Evolutionary conservation across 805 yeast genomes (phyloP), one percentile per base, ranked within the genome.

Genomic region (Lipomyces yamanashiensis): DNA sequence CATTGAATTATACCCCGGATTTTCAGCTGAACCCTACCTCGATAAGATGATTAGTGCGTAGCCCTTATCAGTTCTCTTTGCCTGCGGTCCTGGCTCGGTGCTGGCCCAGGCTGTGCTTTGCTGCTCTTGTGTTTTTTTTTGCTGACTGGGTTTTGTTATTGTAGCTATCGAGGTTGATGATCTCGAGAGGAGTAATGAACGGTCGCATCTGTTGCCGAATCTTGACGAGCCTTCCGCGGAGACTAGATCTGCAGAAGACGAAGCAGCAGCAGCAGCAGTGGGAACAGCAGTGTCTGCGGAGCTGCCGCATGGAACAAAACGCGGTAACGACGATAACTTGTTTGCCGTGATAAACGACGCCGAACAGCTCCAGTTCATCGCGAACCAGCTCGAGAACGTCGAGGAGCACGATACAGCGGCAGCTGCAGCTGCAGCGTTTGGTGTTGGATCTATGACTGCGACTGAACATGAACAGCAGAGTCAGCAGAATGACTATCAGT

Each of bases 321-420:
- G 60, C 19, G 54, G 43, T 13, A 39, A 19, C 48, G 58, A 50
- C 3, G 59, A 64, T 15, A 51, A 49, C 34, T 12, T 52, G 53
- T 64, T 61, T 45, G 68, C 28, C 5, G 28, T 68, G 52, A 58
- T 71, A 45, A 68, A 70, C 60, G 74, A 72, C 39, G 70, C 67
- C 10, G 74, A 72, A 47, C 74, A 72, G 64, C 62, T 71, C 34
- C 66, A 69, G 55, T 71, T 72, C 49, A 63, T 72, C 12, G 73
- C 74, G 5, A 64, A 71, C 49, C 74, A 71, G 28, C 63, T 72
- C 12, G 71, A 67, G 57, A 54, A 28, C 19, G 48, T 53, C 36
- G 55, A 23, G 12, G 43, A 34, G 41, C 21, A 17, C 23, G 39
- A 41, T 28, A 40, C 19, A 9, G 40, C 9, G 34, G 49, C 17